Conservation (phyloP, 75 land plant species). For the Pinus taeda region DNA sequence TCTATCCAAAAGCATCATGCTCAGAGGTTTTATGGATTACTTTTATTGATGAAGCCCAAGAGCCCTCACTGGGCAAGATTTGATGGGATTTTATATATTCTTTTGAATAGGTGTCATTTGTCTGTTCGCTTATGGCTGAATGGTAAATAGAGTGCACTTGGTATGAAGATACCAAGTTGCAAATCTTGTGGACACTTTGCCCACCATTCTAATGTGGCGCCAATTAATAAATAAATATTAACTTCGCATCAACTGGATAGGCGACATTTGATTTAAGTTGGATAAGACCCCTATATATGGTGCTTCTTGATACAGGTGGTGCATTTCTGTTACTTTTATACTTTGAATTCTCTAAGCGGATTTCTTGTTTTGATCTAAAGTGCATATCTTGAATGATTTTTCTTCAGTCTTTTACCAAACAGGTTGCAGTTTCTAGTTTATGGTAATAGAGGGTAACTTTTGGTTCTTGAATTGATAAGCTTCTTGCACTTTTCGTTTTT, state of each 20-base stretch:
- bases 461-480: slow-evolving; percentile 3
- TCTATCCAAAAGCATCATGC: not conserved
- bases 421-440: not conserved
- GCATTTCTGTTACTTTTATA: not conserved
- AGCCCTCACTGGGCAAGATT: not conserved
- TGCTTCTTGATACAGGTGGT: not conserved
- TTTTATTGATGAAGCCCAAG: not conserved
- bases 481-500: too few species aligned
- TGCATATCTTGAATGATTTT: not conserved
- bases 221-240: too few species aligned
- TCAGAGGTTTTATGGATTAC: not conserved
- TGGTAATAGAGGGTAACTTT: not conserved
- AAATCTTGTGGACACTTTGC: too few species aligned
- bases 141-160: too few species aligned
- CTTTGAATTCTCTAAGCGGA: not conserved
- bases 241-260: too few species aligned
- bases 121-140: too few species aligned
- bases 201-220: too few species aligned
- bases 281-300: not conserved
- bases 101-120: not conserved
- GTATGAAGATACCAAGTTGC: too few species aligned
- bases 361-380: too few species aligned
- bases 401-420: not conserved
- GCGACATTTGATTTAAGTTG: too few species aligned
- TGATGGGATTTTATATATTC: not conserved